These are phyloP conservation scores for Colletotrichum sansevieriae DNA, from an alignment of 2,329 filamentous ascomycete genomes.

Conservation along the genomic window DNA sequence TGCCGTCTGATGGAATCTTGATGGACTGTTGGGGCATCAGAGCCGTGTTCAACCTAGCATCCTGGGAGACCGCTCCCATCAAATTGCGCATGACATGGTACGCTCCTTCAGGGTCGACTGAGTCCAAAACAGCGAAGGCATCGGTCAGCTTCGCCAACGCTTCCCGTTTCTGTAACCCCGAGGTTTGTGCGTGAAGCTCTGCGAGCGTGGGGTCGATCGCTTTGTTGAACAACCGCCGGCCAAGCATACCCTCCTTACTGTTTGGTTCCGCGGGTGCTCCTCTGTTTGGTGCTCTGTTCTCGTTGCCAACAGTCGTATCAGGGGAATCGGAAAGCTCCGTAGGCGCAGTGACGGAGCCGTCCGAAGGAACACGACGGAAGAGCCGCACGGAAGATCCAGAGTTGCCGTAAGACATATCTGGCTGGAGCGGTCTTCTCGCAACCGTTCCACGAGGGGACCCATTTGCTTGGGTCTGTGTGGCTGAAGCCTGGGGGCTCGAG, in stretches of 20 bases:
- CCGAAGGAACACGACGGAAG: constrained; percentile 87
- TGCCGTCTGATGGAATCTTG: constrained; percentile 58
- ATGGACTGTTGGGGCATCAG: constrained; percentile 57
- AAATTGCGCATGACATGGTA: constrained; percentile 86
- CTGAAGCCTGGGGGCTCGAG: constrained; percentile 62
- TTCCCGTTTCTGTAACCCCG: constrained; percentile 77
- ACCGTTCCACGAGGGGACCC: constrained; percentile 59
- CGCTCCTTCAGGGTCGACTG: constrained; percentile 89
- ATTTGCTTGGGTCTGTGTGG: constrained; percentile 52
- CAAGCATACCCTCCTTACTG: constrained; percentile 86
- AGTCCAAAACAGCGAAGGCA: constrained; percentile 86
- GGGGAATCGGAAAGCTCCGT: constrained; percentile 52
- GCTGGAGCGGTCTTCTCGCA: constrained; percentile 82
- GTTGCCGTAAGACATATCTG: constrained; percentile 95
- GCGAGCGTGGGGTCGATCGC: constrained; percentile 86
- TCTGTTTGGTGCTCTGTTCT: constrained; percentile 71
- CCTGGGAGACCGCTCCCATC: constrained; percentile 78
- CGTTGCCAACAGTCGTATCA: constrained; percentile 65
- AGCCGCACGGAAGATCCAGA: constrained; percentile 91
- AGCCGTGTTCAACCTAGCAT: constrained; percentile 72
- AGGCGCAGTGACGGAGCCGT: constrained; percentile 65
- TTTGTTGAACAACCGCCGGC: constrained; percentile 84
- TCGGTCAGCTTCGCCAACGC: constrained; percentile 86
- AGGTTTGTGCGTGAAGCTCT: constrained; percentile 87
- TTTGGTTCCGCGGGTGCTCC: constrained; percentile 65